Percentiles rank a stretch among this genome's conserved stretches.
Evolutionary conservation across 768 basidiomycete species (phyloP).

Genomic region (Rhodosporidiobolus odoratus): DNA sequence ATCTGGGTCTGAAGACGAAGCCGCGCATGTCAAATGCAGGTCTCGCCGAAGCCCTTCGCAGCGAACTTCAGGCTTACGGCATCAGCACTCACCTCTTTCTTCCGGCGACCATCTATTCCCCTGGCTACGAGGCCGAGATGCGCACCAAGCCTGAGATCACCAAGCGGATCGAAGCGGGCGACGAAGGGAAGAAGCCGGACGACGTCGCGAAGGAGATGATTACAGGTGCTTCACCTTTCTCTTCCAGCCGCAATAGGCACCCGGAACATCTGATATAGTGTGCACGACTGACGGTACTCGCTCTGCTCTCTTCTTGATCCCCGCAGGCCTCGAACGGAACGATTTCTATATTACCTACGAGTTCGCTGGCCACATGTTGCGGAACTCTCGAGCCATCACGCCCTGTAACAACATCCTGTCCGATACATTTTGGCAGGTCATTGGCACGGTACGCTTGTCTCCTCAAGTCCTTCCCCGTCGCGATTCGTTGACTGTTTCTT

Average conservation of each 20-base stretch:
- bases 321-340: constrained; percentile 61
- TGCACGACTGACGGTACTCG: background rate
- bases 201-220: constrained; percentile 59
- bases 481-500: no score
- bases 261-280: no score
- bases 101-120: constrained; percentile 72
- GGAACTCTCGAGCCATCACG: constrained; percentile 61
- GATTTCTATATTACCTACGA: constrained; percentile 71
- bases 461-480: background rate
- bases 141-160: constrained; percentile 69
- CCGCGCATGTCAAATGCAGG: constrained; percentile 50
- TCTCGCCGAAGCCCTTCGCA: constrained; percentile 74
- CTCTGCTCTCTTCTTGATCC: background rate
- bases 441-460: constrained; percentile 12
- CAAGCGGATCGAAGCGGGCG: constrained; percentile 68
- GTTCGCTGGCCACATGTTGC: constrained; percentile 62
- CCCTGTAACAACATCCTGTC: constrained; percentile 60
- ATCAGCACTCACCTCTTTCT: constrained; percentile 75
- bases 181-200: constrained; percentile 61
- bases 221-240: constrained; percentile 51
- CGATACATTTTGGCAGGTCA: constrained; percentile 48
- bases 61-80: constrained; percentile 70
- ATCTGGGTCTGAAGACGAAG: background rate
- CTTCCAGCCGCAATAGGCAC: background rate
- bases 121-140: constrained; percentile 68